phyloP scores from a whole-genome alignment of 345 rosid species.

The Pugionium dolabratum region DNA sequence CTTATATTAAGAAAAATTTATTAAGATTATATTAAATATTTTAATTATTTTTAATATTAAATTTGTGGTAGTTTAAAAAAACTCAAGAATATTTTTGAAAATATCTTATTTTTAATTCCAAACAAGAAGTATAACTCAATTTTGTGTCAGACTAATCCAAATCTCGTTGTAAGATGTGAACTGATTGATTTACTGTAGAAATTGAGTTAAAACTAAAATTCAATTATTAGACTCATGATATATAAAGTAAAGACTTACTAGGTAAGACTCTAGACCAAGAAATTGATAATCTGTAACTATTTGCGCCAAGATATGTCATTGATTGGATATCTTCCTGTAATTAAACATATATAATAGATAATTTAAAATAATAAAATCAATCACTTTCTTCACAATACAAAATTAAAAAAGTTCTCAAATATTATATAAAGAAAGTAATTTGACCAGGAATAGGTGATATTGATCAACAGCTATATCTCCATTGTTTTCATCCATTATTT shows the following conservation, averaged over 20 bases:
- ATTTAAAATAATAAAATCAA: neutral
- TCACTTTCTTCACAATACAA: neutral
- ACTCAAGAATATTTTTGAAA: too few species aligned
- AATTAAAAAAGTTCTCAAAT: neutral
- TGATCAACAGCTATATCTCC: slow-evolving; percentile 40
- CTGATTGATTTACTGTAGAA: neutral
- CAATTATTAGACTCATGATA: neutral
- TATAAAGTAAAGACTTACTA: slow-evolving; percentile 46
- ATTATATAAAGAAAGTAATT: neutral
- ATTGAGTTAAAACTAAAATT: neutral
- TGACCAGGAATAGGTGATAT: slow-evolving; percentile 31
- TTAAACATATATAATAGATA: neutral
- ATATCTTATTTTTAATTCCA: neutral
- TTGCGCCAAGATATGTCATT: slow-evolving; percentile 60
- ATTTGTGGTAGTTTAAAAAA: too few species aligned
- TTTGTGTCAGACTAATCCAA: too few species aligned
- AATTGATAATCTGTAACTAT: slow-evolving; percentile 73
- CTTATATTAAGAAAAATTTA: too few species aligned
- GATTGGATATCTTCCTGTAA: slow-evolving; percentile 63
- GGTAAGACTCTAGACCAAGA: slow-evolving; percentile 87
- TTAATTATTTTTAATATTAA: too few species aligned
- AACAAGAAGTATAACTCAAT: neutral
- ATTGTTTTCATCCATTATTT: slow-evolving; percentile 31
- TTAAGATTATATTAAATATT: too few species aligned
- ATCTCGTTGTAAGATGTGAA: neutral